These are phyloP conservation scores for Austroboletus novae-zelandiae DNA, from an alignment of 1,284 basidiomycete genomes.

Conservation along the genomic window DNA sequence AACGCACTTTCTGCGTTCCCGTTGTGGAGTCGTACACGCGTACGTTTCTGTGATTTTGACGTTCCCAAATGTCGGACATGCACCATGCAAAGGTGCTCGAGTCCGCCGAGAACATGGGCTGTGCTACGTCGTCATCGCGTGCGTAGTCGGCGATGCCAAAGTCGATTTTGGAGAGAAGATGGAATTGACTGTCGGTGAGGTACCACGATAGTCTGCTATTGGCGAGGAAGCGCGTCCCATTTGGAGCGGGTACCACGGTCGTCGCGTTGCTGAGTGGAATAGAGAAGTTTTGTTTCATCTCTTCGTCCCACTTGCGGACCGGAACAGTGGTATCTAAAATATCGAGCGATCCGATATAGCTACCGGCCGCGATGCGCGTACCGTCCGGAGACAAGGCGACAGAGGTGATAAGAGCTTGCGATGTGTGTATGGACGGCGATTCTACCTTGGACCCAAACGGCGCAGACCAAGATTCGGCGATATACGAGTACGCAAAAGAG, in stretches of 20 bases:
- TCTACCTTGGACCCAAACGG: conserved; percentile 5
- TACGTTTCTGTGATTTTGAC: conserved; percentile 1
- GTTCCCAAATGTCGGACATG: conserved; percentile 9
- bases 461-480: conserved; percentile 5
- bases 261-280: background rate
- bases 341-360: conserved; percentile 5
- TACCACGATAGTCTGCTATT: conserved; percentile 6
- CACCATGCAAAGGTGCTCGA: conserved; percentile 14
- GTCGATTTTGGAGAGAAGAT: conserved; percentile 10
- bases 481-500: conserved; percentile 9
- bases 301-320: conserved; percentile 6
- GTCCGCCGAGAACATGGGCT: conserved; percentile 9
- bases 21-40: conserved; percentile 15
- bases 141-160: conserved; percentile 8
- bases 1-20: conserved; percentile 7
- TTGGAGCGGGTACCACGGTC: conserved; percentile 5
- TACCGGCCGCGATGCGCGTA: conserved; percentile 10
- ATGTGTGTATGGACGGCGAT: background rate
- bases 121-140: conserved; percentile 1
- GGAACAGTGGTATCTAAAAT: conserved; percentile 11
- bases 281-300: background rate
- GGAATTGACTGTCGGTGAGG: conserved; percentile 3
- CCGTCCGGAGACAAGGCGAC: conserved; percentile 12
- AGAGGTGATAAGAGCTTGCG: conserved; percentile 1
- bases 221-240: conserved; percentile 12